phyloP scores from a whole-genome alignment of 192 early-diverging fungal species.

The Entomortierella parvispora region DNA sequence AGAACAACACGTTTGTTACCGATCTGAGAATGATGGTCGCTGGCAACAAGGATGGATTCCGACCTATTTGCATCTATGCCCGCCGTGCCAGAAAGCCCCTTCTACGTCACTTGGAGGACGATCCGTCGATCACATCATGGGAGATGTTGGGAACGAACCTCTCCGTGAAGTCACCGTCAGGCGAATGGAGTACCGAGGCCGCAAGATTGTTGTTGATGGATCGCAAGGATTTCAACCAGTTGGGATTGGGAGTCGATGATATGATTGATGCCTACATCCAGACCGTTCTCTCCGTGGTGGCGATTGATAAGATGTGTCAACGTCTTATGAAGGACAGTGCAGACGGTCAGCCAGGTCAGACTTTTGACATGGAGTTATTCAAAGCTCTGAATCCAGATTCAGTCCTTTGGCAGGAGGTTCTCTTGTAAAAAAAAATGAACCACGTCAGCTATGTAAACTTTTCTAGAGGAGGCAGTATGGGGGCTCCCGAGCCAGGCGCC shows the following conservation, averaged over 20 bases:
- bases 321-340: conserved; percentile 57
- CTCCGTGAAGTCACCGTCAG: conserved; percentile 77
- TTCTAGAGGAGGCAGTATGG: too few relatives aligned
- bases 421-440: conserved; percentile 10
- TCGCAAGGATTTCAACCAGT: conserved; percentile 89
- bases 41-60: conserved; percentile 77
- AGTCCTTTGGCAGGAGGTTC: conserved; percentile 64
- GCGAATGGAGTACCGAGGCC: conserved; percentile 86
- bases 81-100: conserved; percentile 80
- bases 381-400: conserved; percentile 70
- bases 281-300: conserved; percentile 85
- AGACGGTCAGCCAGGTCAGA: conserved; percentile 41
- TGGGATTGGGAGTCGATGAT: conserved; percentile 86
- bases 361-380: conserved; percentile 68
- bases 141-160: conserved; percentile 93
- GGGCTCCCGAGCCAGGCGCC: too few relatives aligned
- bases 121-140: conserved; percentile 71
- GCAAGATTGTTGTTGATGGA: conserved; percentile 88
- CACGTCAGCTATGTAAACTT: too few relatives aligned
- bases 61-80: conserved; percentile 86
- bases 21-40: conserved; percentile 91
- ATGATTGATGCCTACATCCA: conserved; percentile 92
- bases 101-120: conserved; percentile 49
- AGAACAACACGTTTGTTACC: conserved; percentile 84
- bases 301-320: conserved; percentile 83